Conservation (phyloP, 129 eudicot genomes). For the Chrysanthemum lavandulifolium region DNA sequence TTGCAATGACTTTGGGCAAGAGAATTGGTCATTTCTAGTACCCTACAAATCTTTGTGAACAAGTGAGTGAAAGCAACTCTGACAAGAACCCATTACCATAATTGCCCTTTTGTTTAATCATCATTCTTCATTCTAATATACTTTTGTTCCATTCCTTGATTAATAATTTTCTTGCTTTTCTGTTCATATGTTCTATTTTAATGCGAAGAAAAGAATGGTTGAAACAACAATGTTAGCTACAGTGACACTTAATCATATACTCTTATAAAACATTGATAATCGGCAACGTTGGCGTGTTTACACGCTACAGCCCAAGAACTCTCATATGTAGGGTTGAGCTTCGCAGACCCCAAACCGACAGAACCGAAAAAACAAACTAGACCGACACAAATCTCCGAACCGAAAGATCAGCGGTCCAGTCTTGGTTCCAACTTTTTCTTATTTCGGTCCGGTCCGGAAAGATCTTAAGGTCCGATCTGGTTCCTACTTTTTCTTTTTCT, state of each 20-base stretch:
- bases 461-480: too few relatives aligned
- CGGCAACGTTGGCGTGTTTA: too few relatives aligned
- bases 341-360: too few relatives aligned
- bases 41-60: constrained; percentile 44
- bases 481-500: too few relatives aligned
- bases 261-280: not conserved
- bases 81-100: constrained; percentile 39
- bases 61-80: constrained; percentile 40
- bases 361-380: too few relatives aligned
- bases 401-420: too few relatives aligned
- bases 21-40: constrained; percentile 38
- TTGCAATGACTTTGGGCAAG: constrained; percentile 38
- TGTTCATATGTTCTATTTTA: constrained; percentile 25
- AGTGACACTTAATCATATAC: constrained; percentile 16
- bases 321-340: too few relatives aligned
- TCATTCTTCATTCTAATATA: constrained; percentile 27
- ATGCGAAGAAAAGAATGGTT: constrained; percentile 15
- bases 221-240: constrained; percentile 19
- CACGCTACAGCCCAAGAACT: too few relatives aligned
- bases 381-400: too few relatives aligned
- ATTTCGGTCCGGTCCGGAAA: too few relatives aligned
- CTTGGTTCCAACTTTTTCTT: too few relatives aligned
- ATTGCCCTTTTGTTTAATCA: constrained; percentile 25
- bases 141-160: constrained; percentile 32
- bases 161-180: constrained; percentile 12